These are phyloP conservation scores for Geotrichum candidum DNA, from an alignment of 1,139 yeast species.

Conservation along the genomic window DNA sequence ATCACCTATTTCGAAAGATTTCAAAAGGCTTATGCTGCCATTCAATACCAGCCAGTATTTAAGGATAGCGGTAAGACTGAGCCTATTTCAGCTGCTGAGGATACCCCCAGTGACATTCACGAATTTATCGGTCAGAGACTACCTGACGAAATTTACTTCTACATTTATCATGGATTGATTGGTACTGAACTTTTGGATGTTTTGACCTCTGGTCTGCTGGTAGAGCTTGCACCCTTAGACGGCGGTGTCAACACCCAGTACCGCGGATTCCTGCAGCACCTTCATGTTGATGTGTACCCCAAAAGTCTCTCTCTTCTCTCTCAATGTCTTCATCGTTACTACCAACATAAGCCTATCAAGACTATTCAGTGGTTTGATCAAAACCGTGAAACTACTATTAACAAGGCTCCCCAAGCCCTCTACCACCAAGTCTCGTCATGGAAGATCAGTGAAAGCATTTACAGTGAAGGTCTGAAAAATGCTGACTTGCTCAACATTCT, in stretches of 20 bases:
- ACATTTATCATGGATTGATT: constrained; percentile 71
- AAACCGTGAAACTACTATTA: constrained; percentile 22
- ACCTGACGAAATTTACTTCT: constrained; percentile 81
- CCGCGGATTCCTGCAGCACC: constrained; percentile 47
- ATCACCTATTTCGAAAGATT: constrained; percentile 37
- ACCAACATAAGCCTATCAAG: constrained; percentile 63
- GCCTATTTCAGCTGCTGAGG: constrained; percentile 40
- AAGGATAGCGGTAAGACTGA: constrained; percentile 65
- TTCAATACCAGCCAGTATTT: constrained; percentile 63
- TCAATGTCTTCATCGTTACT: constrained; percentile 73
- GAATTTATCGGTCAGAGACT: constrained; percentile 78
- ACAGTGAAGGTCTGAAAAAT: constrained; percentile 11
- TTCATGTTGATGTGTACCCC: constrained; percentile 46
- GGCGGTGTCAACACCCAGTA: constrained; percentile 55
- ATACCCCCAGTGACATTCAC: constrained; percentile 72
- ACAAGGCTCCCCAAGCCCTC: constrained; percentile 23
- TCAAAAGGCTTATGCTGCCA: constrained; percentile 49
- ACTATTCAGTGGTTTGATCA: constrained; percentile 49
- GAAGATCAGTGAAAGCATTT: constrained; percentile 19
- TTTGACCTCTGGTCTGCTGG: constrained; percentile 56
- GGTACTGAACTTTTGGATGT: constrained; percentile 63
- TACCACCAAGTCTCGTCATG: constrained; percentile 22
- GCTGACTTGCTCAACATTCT: constrained; percentile 8
- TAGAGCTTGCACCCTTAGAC: constrained; percentile 67
- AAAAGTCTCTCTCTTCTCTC: constrained; percentile 63